Evolutionary conservation across 495 filamentous ascomycete species (phyloP).

Genomic region (Cetradonia linearis): DNA sequence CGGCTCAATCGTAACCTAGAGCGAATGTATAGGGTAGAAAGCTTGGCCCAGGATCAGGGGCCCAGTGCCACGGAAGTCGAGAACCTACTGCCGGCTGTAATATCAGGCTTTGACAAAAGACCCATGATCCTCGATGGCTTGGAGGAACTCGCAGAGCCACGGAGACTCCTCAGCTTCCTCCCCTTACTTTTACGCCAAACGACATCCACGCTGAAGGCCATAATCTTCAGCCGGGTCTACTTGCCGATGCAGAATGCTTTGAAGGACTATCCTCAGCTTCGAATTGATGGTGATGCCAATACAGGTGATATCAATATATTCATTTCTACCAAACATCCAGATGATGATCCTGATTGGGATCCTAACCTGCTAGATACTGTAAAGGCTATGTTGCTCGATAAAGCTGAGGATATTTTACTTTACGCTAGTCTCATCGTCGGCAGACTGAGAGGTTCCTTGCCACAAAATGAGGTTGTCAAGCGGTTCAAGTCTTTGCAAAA

Average conservation of each 20-base stretch:
- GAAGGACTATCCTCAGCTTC: background rate
- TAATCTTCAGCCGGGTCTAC: conserved; percentile 1
- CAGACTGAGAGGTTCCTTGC: conserved; percentile 1
- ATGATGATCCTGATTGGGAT: conserved; percentile 9
- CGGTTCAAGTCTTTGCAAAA: conserved; percentile 2
- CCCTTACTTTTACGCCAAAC: conserved; percentile 4
- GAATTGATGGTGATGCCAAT: background rate
- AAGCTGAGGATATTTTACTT: background rate
- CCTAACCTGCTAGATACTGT: background rate
- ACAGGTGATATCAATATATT: conserved; percentile 4
- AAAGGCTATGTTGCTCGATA: conserved; percentile 1
- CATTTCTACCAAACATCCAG: background rate
- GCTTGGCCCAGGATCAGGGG: background rate
- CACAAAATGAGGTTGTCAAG: background rate
- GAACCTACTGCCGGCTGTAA: conserved; percentile 2
- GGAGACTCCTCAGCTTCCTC: background rate
- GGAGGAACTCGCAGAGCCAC: background rate
- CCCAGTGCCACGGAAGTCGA: conserved; percentile 1
- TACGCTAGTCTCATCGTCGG: background rate
- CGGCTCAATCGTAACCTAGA: conserved; percentile 1
- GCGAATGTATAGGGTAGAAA: background rate
- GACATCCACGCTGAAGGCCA: background rate
- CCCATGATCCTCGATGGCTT: background rate
- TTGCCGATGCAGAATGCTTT: conserved; percentile 1
- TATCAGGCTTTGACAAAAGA: background rate